phyloP scores from a whole-genome alignment of 2,329 filamentous ascomycete genomes.

The Fusarium robinianum region DNA sequence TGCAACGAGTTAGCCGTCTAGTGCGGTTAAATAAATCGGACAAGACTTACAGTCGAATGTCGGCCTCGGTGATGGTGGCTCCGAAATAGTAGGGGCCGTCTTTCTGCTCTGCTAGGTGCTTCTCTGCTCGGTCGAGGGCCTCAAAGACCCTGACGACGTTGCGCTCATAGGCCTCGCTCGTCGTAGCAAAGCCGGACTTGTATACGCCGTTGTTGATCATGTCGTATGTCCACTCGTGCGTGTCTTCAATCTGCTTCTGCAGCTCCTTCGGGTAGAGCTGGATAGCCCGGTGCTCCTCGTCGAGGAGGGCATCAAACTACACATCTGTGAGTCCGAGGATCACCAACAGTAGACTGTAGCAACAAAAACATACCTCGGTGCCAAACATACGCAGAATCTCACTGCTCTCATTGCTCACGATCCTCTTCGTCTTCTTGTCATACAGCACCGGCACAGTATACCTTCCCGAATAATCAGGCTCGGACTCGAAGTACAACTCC shows the following conservation, averaged over 20 bases:
- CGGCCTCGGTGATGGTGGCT: slow-evolving; percentile 75
- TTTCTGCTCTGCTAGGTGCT: slow-evolving; percentile 59
- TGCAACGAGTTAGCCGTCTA: too few species aligned
- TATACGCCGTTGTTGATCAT: slow-evolving; percentile 73
- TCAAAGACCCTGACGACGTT: slow-evolving; percentile 73
- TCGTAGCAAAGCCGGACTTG: slow-evolving; percentile 82
- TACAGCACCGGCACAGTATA: slow-evolving; percentile 90
- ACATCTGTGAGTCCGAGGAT: background rate
- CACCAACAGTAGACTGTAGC: too few species aligned
- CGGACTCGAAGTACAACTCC: slow-evolving; percentile 77
- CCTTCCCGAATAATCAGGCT: slow-evolving; percentile 73
- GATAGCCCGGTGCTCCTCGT: slow-evolving; percentile 61
- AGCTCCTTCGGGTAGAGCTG: slow-evolving; percentile 71
- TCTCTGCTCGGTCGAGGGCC: slow-evolving; percentile 76
- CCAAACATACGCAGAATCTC: slow-evolving; percentile 94
- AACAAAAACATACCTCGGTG: slow-evolving; percentile 58
- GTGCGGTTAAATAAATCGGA: background rate
- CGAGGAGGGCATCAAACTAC: slow-evolving; percentile 72
- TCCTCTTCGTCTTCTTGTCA: slow-evolving; percentile 73
- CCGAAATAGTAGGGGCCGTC: slow-evolving; percentile 76
- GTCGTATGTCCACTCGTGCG: slow-evolving; percentile 81
- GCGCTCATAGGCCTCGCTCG: slow-evolving; percentile 79
- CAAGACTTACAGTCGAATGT: slow-evolving; percentile 67
- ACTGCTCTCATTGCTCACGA: slow-evolving; percentile 90
- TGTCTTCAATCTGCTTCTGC: slow-evolving; percentile 71